Base-by-base conservation (phyloP, 805 yeast species). In the Hanseniaspora clermontiae region DNA sequence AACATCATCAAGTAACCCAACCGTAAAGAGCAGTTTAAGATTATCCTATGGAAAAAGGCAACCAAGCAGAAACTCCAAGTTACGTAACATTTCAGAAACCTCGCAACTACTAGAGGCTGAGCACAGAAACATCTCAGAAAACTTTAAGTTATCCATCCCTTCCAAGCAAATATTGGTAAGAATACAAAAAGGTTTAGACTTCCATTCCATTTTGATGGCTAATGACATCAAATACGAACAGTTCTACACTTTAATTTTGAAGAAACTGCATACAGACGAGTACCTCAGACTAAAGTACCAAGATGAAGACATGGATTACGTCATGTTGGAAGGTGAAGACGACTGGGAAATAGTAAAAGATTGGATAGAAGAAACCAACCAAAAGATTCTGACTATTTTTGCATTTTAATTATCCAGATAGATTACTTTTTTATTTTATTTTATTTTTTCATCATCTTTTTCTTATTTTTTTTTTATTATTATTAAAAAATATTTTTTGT, bases 281-380 rank as follows among this genome's bases (percentile, higher is more conserved):
- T 43, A 34, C 15, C 69, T 72, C 57, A 73, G 84, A 63, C 75
- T 93, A 59, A 83, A 82, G 68, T 91, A 88, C 66, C 81, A 81
- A 66, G 98, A 93, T 68, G 98, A 93, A 69, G 98, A 93, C 66
- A 96, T 95, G 17, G 98, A 93, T 67, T 84, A 79, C 66, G 95
- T 93, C 45, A 81, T 85, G 49, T 80, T 91, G 69, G 85, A 82
- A 61, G 80, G 88, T 36, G 84, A 84, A 60, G 97, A 91, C 53
- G 97, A 91, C 66, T 85, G 96, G 87, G 70, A 68, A 32, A 80
- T 90, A 66, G 97, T 95, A 1, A 77, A 83, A 57, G 96, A 87
- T 60, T 77, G 79, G 80, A 66, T 79, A 43, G 72, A 68, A 48
- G 81, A 79, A 59, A 69, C 72, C 49, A 73, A 76, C 46, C 81